phyloP scores from a whole-genome alignment of 2,329 filamentous ascomycete genomes.

The Magnaporthiopsis rhizophila region DNA sequence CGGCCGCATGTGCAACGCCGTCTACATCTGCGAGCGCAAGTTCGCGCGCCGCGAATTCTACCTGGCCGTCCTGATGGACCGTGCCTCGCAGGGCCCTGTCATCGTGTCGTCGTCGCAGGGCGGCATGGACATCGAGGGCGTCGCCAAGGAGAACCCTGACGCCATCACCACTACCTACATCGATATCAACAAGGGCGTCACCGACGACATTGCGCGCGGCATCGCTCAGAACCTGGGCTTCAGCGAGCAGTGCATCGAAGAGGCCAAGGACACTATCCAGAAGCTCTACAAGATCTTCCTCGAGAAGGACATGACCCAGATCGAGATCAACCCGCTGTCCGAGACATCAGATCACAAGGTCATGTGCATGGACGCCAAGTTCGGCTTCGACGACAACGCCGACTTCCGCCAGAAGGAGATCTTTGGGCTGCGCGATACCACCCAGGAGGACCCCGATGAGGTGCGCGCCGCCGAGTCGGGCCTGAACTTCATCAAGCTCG shows the following conservation, averaged over 20 bases:
- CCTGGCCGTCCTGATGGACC: constrained; percentile 97
- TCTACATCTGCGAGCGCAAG: constrained; percentile 99
- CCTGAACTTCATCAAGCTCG: constrained; percentile 99
- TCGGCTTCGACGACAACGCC: constrained; percentile 97
- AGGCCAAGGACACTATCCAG: constrained; percentile 93
- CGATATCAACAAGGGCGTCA: constrained; percentile 90
- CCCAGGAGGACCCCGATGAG: constrained; percentile 95
- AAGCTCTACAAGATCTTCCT: constrained; percentile 98
- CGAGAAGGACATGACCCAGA: constrained; percentile 97
- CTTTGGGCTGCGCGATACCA: constrained; percentile 87
- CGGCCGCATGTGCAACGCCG: constrained; percentile 90
- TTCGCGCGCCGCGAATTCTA: constrained; percentile 99
- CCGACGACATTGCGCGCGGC: constrained; percentile 84
- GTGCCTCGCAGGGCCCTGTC: constrained; percentile 79
- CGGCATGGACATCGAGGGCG: constrained; percentile 98
- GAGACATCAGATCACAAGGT: constrained; percentile 98
- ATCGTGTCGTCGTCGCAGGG: constrained; percentile 98
- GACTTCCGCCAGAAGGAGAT: constrained; percentile 97
- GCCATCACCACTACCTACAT: constrained; percentile 92
- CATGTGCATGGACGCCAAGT: constrained; percentile 98
- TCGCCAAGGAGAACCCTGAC: constrained; percentile 94
- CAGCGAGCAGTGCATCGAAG: constrained; percentile 94
- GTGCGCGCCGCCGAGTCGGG: constrained; percentile 91
- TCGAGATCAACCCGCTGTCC: constrained; percentile 98
- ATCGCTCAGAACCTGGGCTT: constrained; percentile 92